Conservation (phyloP, 2,329 filamentous ascomycete genomes). For the Ambrosiella xylebori region DNA sequence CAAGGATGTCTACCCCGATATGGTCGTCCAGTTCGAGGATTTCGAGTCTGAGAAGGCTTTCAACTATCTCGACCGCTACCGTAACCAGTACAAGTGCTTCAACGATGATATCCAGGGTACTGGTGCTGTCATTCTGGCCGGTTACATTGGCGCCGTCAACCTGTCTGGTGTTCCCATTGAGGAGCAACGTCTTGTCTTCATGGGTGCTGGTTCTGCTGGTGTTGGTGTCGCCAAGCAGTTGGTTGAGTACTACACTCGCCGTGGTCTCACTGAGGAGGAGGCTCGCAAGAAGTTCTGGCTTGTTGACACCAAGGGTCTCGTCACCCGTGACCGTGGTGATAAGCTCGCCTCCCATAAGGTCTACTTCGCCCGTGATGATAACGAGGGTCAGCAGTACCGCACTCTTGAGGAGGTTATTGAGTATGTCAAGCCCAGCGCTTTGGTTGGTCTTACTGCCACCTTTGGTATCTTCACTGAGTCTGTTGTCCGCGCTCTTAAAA, state of each 20-base stretch:
- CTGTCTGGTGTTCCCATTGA: conserved; percentile 68
- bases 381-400: conserved; percentile 52
- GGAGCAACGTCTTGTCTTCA: conserved; percentile 89
- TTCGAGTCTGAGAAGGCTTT: conserved; percentile 90
- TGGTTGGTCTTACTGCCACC: conserved; percentile 87
- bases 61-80: conserved; percentile 79
- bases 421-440: conserved; percentile 83
- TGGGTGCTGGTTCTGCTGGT: conserved; percentile 88
- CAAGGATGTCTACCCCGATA: conserved; percentile 50
- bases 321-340: conserved; percentile 84
- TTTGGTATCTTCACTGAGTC: conserved; percentile 86
- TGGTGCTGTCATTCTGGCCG: conserved; percentile 81
- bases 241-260: conserved; percentile 88
- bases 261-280: conserved; percentile 73
- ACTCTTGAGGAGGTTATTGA: conserved; percentile 82
- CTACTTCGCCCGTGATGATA: conserved; percentile 49
- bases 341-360: conserved; percentile 80
- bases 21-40: conserved; percentile 85
- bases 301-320: conserved; percentile 90
- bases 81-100: conserved; percentile 82
- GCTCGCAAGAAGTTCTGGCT: conserved; percentile 91
- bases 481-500: conserved; percentile 55
- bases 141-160: conserved; percentile 60
- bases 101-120: conserved; percentile 98
- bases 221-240: conserved; percentile 97